Conservation (phyloP, 1,139 yeast genomes). For the Lodderomyces pseudojiufengensis region DNA sequence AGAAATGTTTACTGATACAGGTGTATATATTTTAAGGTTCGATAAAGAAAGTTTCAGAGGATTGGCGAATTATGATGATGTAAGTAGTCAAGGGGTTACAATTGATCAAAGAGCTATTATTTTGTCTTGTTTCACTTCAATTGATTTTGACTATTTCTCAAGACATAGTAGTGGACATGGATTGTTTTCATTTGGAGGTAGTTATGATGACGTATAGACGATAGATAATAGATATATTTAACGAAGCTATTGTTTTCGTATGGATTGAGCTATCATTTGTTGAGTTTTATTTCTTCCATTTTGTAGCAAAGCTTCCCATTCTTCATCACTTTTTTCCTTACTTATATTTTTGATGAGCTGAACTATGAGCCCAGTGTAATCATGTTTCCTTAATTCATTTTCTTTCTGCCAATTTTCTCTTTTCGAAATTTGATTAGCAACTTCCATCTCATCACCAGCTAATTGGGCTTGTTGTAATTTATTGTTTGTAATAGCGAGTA, state of each 20-base stretch:
- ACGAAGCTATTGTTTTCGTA: constrained; percentile 5
- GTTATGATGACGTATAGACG: constrained; percentile 18
- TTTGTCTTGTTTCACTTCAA: constrained; percentile 82
- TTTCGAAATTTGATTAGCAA: constrained; percentile 29
- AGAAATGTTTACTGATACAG: constrained; percentile 91
- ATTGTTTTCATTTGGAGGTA: constrained; percentile 34
- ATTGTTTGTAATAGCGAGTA: constrained; percentile 54
- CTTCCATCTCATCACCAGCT: constrained; percentile 34
- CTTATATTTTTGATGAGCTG: constrained; percentile 43
- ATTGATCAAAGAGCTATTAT: constrained; percentile 83
- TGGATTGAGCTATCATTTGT: constrained; percentile 10
- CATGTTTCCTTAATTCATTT: constrained; percentile 50
- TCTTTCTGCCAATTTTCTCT: constrained; percentile 39
- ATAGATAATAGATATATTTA: no score
- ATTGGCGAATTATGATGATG: constrained; percentile 22
- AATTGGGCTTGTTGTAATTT: constrained; percentile 36
- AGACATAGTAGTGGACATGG: constrained; percentile 68
- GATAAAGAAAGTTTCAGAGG: constrained; percentile 64
- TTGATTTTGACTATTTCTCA: constrained; percentile 93
- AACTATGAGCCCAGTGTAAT: constrained; percentile 51
- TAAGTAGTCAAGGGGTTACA: constrained; percentile 23
- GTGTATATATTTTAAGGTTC: constrained; percentile 83
- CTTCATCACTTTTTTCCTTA: constrained; percentile 32
- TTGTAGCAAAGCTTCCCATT: constrained; percentile 41
- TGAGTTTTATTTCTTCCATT: constrained; percentile 26